A percentile compares a stretch with the other conserved stretches of the same genome.
Evolutionary conservation across 306 rosid genomes (phyloP).

Genomic region (Pterocarpus macrocarpus): DNA sequence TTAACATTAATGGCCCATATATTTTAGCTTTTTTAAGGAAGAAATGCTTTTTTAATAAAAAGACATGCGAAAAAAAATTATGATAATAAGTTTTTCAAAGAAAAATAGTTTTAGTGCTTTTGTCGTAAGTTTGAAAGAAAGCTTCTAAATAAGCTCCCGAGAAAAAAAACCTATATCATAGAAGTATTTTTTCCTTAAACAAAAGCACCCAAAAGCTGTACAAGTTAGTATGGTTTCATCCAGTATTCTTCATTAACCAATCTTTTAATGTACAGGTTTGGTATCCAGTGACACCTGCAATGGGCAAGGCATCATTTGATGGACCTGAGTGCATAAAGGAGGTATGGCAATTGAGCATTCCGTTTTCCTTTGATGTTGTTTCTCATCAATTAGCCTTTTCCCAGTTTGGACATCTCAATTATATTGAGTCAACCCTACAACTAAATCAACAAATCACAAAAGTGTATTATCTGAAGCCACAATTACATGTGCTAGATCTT

Average conservation of each 20-base stretch:
- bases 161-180: background rate
- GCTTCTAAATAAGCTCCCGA: background rate
- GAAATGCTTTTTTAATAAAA: background rate
- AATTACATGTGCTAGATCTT: background rate
- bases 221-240: background rate
- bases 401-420: constrained; percentile 15
- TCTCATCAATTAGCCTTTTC: background rate
- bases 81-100: background rate
- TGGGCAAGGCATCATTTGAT: constrained; percentile 88
- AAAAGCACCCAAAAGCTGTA: background rate
- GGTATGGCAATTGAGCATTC: constrained; percentile 56
- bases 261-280: constrained; percentile 61
- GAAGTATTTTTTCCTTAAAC: background rate
- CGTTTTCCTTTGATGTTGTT: constrained; percentile 28
- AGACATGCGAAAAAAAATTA: background rate
- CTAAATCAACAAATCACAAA: constrained; percentile 3
- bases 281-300: constrained; percentile 87
- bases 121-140: background rate
- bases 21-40: background rate
- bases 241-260: background rate
- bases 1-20: background rate
- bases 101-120: background rate
- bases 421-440: constrained; percentile 15
- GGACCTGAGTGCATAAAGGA: constrained; percentile 89
- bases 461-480: constrained; percentile 12